Evolutionary conservation across 345 rosid species (phyloP).

Genomic region (Moricandia arvensis): DNA sequence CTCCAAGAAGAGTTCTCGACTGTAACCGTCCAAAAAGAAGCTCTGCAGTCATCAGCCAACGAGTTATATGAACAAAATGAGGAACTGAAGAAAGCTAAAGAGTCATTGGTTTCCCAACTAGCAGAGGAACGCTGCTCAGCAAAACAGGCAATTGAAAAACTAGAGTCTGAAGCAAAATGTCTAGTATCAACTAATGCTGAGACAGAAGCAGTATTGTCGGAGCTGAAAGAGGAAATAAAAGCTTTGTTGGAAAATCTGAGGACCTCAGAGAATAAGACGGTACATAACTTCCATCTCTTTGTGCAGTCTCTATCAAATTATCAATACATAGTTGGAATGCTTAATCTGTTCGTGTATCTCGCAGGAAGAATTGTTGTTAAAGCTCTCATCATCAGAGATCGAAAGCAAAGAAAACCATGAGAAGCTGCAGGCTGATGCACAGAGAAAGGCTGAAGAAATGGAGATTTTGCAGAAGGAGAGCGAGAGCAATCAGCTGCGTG

Average conservation of each 20-base stretch:
- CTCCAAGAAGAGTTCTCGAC: constrained; percentile 54
- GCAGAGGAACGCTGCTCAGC: constrained; percentile 54
- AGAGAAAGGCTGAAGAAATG: constrained; percentile 51
- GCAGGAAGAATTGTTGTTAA: constrained; percentile 63
- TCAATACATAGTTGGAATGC: constrained; percentile 25
- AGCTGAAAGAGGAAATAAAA: constrained; percentile 56
- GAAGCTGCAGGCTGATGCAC: constrained; percentile 54
- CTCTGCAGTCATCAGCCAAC: constrained; percentile 44
- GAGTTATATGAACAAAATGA: constrained; percentile 46
- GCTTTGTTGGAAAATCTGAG: constrained; percentile 50
- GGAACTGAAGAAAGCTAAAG: constrained; percentile 64
- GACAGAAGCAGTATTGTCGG: constrained; percentile 49
- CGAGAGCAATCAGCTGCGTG: constrained; percentile 45
- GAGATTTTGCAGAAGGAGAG: constrained; percentile 50
- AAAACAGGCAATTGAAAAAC: constrained; percentile 49
- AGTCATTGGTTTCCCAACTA: constrained; percentile 49
- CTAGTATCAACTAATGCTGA: constrained; percentile 58
- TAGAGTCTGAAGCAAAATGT: constrained; percentile 68
- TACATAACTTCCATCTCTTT: constrained; percentile 27
- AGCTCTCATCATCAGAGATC: constrained; percentile 57
- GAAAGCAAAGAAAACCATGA: constrained; percentile 58
- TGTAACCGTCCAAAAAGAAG: constrained; percentile 52
- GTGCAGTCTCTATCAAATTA: not conserved
- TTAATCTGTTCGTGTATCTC: constrained; percentile 32
- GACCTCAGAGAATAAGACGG: constrained; percentile 65